Evolutionary conservation across 345 rosid species (phyloP).

Genomic region (Limnanthes douglasii): DNA sequence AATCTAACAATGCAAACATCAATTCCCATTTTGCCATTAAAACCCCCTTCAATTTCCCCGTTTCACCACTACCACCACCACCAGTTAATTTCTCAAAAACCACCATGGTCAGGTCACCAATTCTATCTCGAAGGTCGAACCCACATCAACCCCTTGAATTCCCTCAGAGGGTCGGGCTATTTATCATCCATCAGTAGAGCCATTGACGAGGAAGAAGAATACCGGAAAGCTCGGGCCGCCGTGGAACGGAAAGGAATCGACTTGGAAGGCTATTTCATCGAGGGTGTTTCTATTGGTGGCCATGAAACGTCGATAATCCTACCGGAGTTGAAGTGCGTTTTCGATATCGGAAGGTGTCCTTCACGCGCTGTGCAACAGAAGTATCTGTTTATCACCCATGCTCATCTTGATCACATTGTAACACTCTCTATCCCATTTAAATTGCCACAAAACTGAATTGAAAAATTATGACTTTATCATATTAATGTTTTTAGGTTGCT

Average conservation of each 20-base stretch:
- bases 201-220: slow-evolving; percentile 80
- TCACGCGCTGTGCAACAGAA: slow-evolving; percentile 85
- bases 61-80: slow-evolving; percentile 13
- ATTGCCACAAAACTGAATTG: too few species aligned
- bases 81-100: slow-evolving; percentile 2
- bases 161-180: slow-evolving; percentile 29
- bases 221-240: slow-evolving; percentile 73
- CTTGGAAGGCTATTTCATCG: slow-evolving; percentile 65
- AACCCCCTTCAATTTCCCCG: slow-evolving; percentile 22
- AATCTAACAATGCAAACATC: slow-evolving; percentile 25
- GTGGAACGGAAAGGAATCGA: slow-evolving; percentile 55
- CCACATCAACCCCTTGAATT: slow-evolving; percentile 14
- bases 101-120: slow-evolving; percentile 4
- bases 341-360: slow-evolving; percentile 90
- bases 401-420: slow-evolving; percentile 92
- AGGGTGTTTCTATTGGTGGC: slow-evolving; percentile 79
- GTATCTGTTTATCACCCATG: slow-evolving; percentile 83
- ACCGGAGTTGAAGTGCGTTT: slow-evolving; percentile 86
- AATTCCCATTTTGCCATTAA: slow-evolving; percentile 20
- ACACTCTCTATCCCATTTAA: too few species aligned
- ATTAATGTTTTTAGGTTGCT: too few species aligned
- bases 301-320: slow-evolving; percentile 79
- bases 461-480: too few species aligned
- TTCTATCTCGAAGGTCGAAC: slow-evolving; percentile 16
- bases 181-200: slow-evolving; percentile 59